phyloP scores from a whole-genome alignment of 352 stramenopile species.

The Globisporangium okanoganense region DNA sequence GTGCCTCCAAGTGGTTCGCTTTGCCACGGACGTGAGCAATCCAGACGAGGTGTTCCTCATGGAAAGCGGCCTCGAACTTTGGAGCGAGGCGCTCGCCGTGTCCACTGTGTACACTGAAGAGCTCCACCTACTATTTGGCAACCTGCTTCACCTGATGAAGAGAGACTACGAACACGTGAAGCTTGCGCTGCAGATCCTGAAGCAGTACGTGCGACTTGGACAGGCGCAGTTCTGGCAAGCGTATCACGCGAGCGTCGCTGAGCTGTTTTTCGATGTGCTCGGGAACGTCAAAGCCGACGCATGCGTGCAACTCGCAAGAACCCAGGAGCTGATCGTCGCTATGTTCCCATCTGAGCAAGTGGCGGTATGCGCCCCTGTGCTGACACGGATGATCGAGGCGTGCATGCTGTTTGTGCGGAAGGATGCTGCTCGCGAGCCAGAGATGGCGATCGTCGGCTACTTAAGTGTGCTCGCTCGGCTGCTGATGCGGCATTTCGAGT shows the following conservation, averaged over 20 bases:
- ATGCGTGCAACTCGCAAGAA: slow-evolving; percentile 48
- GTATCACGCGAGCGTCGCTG: slow-evolving; percentile 42
- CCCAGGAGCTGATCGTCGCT: slow-evolving; percentile 37
- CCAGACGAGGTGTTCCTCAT: slow-evolving; percentile 84
- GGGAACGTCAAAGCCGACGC: slow-evolving; percentile 73
- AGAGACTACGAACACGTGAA: slow-evolving; percentile 79
- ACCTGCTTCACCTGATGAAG: slow-evolving; percentile 62
- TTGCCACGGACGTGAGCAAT: slow-evolving; percentile 74
- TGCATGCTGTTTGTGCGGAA: slow-evolving; percentile 43
- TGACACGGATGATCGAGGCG: slow-evolving; percentile 40
- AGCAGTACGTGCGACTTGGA: slow-evolving; percentile 64
- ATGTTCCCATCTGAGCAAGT: slow-evolving; percentile 40
- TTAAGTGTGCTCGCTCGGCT: slow-evolving; percentile 54
- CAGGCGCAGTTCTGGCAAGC: slow-evolving; percentile 58
- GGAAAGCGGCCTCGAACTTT: slow-evolving; percentile 76
- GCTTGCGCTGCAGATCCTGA: slow-evolving; percentile 48
- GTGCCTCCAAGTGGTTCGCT: slow-evolving; percentile 63
- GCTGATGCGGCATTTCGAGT: slow-evolving; percentile 42
- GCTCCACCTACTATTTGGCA: slow-evolving; percentile 62
- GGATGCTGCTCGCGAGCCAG: slow-evolving; percentile 36
- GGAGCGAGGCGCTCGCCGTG: slow-evolving; percentile 52
- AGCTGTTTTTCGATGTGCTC: slow-evolving; percentile 44
- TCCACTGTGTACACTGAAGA: slow-evolving; percentile 54
- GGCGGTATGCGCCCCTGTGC: slow-evolving; percentile 20
- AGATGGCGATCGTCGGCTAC: slow-evolving; percentile 61